phyloP scores from a whole-genome alignment of 129 eudicot genomes.

The Flaveria ramosissima region DNA sequence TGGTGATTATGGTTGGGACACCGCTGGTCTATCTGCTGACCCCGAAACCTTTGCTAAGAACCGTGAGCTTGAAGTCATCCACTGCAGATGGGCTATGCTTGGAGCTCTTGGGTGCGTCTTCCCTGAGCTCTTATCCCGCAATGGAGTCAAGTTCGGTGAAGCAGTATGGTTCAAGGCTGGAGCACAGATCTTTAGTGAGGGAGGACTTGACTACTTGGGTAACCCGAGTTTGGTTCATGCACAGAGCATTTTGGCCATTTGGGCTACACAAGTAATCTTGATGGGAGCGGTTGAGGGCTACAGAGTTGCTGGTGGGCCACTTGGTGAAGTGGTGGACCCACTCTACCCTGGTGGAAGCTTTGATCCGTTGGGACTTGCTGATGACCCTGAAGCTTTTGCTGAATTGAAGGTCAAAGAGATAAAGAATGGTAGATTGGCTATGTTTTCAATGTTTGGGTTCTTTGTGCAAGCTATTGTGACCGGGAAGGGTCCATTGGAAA shows the following conservation, averaged over 20 bases:
- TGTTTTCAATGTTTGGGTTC: slow-evolving; percentile 29
- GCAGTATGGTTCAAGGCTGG: slow-evolving; percentile 6
- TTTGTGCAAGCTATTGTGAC: slow-evolving; percentile 26
- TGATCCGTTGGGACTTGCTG: slow-evolving; percentile 30
- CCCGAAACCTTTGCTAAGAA: background rate
- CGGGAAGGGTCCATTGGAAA: slow-evolving; percentile 29
- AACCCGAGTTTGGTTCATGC: slow-evolving; percentile 24
- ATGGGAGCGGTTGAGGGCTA: slow-evolving; percentile 24
- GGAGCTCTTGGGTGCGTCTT: background rate
- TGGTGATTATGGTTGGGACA: background rate
- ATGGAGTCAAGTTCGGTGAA: background rate
- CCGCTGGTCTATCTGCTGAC: background rate
- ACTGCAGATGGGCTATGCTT: background rate
- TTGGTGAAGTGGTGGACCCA: slow-evolving; percentile 15
- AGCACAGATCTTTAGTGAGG: background rate
- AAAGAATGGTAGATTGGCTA: slow-evolving; percentile 22
- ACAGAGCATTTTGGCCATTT: slow-evolving; percentile 11
- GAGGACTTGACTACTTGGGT: slow-evolving; percentile 25
- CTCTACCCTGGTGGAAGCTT: slow-evolving; percentile 30
- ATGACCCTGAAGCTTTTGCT: slow-evolving; percentile 28
- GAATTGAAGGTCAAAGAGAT: slow-evolving; percentile 17
- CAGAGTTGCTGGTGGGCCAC: slow-evolving; percentile 20
- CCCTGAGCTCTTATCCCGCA: background rate
- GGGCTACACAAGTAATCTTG: slow-evolving; percentile 18
- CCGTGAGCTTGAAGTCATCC: slow-evolving; percentile 2